phyloP scores from a whole-genome alignment of 495 filamentous ascomycete species.

The Trichoderma reesei region DNA sequence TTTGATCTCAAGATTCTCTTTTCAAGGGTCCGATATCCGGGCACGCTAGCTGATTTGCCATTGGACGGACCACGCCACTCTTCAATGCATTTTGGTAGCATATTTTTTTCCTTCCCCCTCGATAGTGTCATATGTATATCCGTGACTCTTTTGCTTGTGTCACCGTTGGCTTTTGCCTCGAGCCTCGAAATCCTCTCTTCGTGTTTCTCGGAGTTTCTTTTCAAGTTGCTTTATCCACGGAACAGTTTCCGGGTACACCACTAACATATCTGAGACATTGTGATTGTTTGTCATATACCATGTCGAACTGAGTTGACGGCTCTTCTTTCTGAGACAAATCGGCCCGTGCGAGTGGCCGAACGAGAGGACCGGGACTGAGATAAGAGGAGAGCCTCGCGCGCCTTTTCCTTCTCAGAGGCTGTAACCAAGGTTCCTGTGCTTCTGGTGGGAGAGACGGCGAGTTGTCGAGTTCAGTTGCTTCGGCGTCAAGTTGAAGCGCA shows the following conservation, averaged over 20 bases:
- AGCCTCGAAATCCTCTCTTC: not conserved
- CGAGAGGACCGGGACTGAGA: not conserved
- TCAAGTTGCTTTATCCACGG: not conserved
- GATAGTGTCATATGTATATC: not conserved
- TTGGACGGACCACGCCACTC: not conserved
- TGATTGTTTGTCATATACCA: not conserved
- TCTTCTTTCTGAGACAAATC: not conserved
- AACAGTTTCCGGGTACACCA: not conserved
- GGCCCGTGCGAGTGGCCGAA: not conserved
- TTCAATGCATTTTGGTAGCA: not conserved
- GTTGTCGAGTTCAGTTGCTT: not conserved
- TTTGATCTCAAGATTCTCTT: not conserved
- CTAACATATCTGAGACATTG: not conserved
- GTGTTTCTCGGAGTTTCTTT: not conserved
- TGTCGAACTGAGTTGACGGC: not conserved
- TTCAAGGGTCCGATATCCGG: not conserved
- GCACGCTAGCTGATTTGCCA: not conserved
- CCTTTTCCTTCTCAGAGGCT: not conserved
- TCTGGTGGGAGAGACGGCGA: not conserved
- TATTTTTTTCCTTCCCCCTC: not conserved
- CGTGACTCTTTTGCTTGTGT: not conserved
- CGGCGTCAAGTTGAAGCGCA: not conserved
- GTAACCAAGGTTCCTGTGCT: not conserved
- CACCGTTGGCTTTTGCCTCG: not conserved
- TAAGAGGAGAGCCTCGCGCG: not conserved